Base-by-base conservation (phyloP, 2,329 filamentous ascomycete species). In the Ophiostoma perfectum region DNA sequence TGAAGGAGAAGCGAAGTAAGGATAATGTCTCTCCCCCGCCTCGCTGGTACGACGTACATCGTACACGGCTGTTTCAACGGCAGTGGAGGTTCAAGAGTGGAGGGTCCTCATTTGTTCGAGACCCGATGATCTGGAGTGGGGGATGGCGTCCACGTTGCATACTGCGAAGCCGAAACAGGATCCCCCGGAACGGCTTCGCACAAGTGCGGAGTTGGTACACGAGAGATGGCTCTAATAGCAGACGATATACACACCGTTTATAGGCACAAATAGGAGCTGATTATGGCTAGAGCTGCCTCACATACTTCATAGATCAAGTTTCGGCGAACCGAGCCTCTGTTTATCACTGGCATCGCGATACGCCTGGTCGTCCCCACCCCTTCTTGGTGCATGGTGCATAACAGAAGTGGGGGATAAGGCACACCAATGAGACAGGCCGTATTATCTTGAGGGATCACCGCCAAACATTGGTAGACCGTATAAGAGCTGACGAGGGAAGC, bases 381-480 rank as follows among this genome's bases (percentile, higher is more conserved):
- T 55, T 55, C n/a, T 27, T 7, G 18, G 9, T 55, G 49, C 14
- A 52, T 16, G 45, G 16, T 9, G n/a, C 16, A 63, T 16, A 42
- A 49, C 68, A 69, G 41, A 67, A 69, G 68, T 69, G 68, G 68
- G 68, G 67, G 67, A 68, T 68, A 66, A 63, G 67, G 36, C 39
- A 14, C 44, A 38, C 55, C 68, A 18, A 66, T 66, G 9, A 52
- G 36, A 58, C 45, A 55, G n/a, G 45, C 36, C 36, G 45, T 49
- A 49, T 55, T 66, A 66, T 60, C 55, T 60, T 12, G 55, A 11
- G 27, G 38, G 55, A 60, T 66, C 64, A 55, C 9, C 44, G 49
- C 12, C 16, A 63, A 12, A 18, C 67, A 41, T 44, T 49, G 41
- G 7, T 45, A 9, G 6, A 27, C 27, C 39, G 5, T 42, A 67